phyloP scores from a whole-genome alignment of 2,329 filamentous ascomycete species.

The Penicillium sp. region DNA sequence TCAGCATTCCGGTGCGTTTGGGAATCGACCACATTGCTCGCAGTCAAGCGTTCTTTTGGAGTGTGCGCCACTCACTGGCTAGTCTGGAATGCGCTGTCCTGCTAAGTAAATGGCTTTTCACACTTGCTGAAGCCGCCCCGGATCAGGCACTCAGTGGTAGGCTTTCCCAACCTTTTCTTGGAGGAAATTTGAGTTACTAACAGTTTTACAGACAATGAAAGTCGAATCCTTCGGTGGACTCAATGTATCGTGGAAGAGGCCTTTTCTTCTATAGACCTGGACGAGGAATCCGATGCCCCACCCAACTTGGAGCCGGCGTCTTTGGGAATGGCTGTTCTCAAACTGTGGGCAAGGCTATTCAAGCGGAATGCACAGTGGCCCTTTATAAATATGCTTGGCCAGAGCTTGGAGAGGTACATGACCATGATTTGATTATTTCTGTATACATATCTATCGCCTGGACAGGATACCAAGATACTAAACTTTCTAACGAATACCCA shows the following conservation, averaged over 20 bases:
- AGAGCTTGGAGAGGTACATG: slow-evolving; percentile 32
- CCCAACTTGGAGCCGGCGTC: slow-evolving; percentile 26
- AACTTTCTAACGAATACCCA: background rate
- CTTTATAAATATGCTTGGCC: slow-evolving; percentile 34
- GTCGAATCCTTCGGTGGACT: slow-evolving; percentile 33
- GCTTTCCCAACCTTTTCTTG: background rate
- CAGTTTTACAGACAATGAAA: slow-evolving; percentile 28
- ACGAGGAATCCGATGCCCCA: slow-evolving; percentile 24
- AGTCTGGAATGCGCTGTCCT: slow-evolving; percentile 42
- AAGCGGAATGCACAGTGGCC: slow-evolving; percentile 35
- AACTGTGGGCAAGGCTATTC: slow-evolving; percentile 34
- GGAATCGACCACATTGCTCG: slow-evolving; percentile 39
- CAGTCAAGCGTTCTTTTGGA: slow-evolving; percentile 41
- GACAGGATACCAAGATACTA: background rate
- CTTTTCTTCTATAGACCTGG: slow-evolving; percentile 32
- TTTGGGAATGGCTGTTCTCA: slow-evolving; percentile 31
- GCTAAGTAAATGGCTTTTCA: slow-evolving; percentile 48
- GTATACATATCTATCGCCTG: background rate
- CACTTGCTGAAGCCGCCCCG: slow-evolving; percentile 26
- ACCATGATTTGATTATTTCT: slow-evolving; percentile 20
- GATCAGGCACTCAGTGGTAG: slow-evolving; percentile 31
- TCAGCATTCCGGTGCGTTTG: slow-evolving; percentile 55
- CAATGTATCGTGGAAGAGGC: slow-evolving; percentile 35
- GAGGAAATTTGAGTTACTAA: slow-evolving; percentile 1
- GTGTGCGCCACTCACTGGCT: slow-evolving; percentile 36